phyloP scores from a whole-genome alignment of 2,329 filamentous ascomycete species.

The Escovopsis sp. region DNA sequence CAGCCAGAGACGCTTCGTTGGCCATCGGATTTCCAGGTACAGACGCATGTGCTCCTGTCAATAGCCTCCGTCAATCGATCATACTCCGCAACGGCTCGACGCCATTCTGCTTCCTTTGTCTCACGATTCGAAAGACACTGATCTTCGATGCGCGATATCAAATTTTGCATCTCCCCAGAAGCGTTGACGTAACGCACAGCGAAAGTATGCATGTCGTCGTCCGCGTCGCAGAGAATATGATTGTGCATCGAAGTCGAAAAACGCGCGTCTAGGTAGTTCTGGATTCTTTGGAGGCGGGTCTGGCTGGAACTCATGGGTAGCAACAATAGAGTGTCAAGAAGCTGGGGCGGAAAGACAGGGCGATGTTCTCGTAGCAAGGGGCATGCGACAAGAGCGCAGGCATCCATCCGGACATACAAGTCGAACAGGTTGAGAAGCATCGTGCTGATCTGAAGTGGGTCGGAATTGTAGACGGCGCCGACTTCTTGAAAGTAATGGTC shows the following conservation, averaged over 20 bases:
- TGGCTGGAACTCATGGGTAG: conserved; percentile 28
- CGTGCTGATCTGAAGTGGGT: conserved; percentile 4
- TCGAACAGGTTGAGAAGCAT: conserved; percentile 7
- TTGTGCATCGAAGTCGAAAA: background rate
- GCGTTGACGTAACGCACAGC: background rate
- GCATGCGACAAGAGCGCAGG: conserved; percentile 13
- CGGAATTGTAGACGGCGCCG: background rate
- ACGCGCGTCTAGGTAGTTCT: conserved; percentile 5
- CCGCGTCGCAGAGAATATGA: background rate
- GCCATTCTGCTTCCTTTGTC: conserved; percentile 3
- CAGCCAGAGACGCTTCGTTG: conserved; percentile 3
- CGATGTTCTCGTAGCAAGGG: conserved; percentile 36
- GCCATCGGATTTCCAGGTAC: conserved; percentile 3
- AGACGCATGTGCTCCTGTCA: conserved; percentile 5
- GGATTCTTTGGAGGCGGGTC: conserved; percentile 25
- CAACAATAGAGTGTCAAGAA: conserved; percentile 42
- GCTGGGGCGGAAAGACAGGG: conserved; percentile 32
- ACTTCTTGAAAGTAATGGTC: background rate
- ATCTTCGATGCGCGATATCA: background rate
- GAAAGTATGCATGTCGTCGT: background rate
- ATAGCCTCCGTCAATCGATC: conserved; percentile 7
- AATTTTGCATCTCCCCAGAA: background rate
- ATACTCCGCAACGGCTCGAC: conserved; percentile 3
- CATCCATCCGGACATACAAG: conserved; percentile 8
- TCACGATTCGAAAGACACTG: background rate